phyloP scores from a whole-genome alignment of 306 rosid genomes.

The Pterocarpus macrocarpus region DNA sequence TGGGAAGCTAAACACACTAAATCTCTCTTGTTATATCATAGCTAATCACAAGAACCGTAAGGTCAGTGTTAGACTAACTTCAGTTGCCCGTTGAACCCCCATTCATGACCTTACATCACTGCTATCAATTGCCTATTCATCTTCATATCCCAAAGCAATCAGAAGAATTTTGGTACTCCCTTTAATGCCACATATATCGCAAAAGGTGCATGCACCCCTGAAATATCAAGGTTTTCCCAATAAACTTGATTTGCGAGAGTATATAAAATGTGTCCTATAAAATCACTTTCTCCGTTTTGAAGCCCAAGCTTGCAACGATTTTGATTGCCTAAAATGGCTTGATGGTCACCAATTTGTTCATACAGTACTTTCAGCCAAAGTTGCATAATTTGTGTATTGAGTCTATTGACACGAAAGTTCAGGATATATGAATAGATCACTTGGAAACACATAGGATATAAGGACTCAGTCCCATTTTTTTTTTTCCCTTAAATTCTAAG shows the following conservation, averaged over 20 bases:
- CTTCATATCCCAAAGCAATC: too few relatives aligned
- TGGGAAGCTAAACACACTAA: too few relatives aligned
- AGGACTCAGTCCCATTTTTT: too few relatives aligned
- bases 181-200: constrained; percentile 37
- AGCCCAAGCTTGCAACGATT: too few relatives aligned
- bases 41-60: constrained; percentile 61
- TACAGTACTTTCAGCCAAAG: constrained; percentile 59
- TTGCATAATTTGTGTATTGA: constrained; percentile 40
- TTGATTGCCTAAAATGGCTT: constrained; percentile 65
- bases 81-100: constrained; percentile 60
- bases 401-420: neutral
- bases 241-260: too few relatives aligned
- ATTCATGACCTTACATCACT: constrained; percentile 59
- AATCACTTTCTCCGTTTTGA: too few relatives aligned
- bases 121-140: constrained; percentile 57
- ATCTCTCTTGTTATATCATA: constrained; percentile 49
- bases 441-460: too few relatives aligned
- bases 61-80: constrained; percentile 61
- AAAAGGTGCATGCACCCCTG: too few relatives aligned
- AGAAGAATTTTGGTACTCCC: too few relatives aligned
- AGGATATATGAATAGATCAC: neutral
- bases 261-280: too few relatives aligned
- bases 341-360: constrained; percentile 60
- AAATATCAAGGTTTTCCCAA: too few relatives aligned
- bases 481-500: too few relatives aligned